Conservation (phyloP, 2,329 filamentous ascomycete species). For the Curvularia verruculosa region DNA sequence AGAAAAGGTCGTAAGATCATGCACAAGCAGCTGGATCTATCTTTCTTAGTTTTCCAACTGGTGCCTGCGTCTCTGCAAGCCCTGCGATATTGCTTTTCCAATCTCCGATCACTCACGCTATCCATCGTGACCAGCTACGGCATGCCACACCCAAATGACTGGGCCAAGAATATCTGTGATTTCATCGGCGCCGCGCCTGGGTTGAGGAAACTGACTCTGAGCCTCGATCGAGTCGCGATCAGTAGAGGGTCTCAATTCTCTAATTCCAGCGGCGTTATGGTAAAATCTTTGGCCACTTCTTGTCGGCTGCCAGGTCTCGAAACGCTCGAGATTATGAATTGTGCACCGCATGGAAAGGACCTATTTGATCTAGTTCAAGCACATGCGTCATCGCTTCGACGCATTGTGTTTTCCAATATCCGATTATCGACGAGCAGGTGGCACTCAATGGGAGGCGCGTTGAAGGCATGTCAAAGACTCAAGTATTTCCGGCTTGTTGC, state of each 20-base stretch:
- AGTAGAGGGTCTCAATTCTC: conserved; percentile 4
- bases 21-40: conserved; percentile 22
- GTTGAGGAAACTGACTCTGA: conserved; percentile 28
- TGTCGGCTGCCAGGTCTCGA: conserved; percentile 20
- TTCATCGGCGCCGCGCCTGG: conserved; percentile 28
- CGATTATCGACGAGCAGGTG: conserved; percentile 25
- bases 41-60: conserved; percentile 24
- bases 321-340: conserved; percentile 25
- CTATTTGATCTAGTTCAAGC: conserved; percentile 20
- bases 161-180: conserved; percentile 28
- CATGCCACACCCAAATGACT: conserved; percentile 24
- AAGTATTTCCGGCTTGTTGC: conserved; percentile 14
- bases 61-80: conserved; percentile 16
- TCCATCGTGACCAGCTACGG: conserved; percentile 24
- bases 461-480: conserved; percentile 13
- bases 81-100: conserved; percentile 19
- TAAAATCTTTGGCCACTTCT: conserved; percentile 23
- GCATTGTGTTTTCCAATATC: conserved; percentile 19
- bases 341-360: conserved; percentile 22
- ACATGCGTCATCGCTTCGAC: conserved; percentile 23
- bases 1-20: conserved; percentile 11
- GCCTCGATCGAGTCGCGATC: conserved; percentile 21
- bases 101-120: conserved; percentile 25
- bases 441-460: conserved; percentile 15
- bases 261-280: conserved; percentile 22